Evolutionary conservation across 139 green algal genomes (phyloP).

Genomic region (Deuterostichococcus epilithicus): DNA sequence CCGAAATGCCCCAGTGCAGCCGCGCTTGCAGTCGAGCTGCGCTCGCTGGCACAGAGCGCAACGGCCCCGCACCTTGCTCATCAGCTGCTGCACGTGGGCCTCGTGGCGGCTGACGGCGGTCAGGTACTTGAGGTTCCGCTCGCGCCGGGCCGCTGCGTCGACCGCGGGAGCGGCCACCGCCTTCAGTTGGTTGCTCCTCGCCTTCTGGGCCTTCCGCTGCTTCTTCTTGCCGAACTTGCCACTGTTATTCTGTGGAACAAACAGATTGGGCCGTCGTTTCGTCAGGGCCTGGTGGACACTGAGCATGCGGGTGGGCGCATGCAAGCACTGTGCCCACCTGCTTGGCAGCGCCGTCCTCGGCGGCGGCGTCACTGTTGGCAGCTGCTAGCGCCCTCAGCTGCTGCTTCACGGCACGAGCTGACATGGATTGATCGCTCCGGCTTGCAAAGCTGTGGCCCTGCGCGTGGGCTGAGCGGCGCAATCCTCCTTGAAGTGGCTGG

Average conservation of each 20-base stretch:
- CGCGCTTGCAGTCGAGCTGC: no score
- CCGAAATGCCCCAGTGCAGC: background rate
- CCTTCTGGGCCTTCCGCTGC: no score
- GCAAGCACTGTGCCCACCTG: background rate
- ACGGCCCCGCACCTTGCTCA: background rate
- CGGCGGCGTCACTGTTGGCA: background rate
- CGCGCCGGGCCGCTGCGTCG: constrained; percentile 9
- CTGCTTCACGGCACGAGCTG: background rate
- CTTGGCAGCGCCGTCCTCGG: background rate
- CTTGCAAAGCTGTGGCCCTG: background rate
- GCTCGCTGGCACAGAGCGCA: no score
- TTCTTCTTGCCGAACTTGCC: background rate
- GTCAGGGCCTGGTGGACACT: background rate
- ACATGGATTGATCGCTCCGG: background rate
- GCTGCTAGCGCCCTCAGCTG: background rate
- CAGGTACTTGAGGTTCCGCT: background rate
- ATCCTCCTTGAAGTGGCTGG: background rate
- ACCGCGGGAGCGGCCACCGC: background rate
- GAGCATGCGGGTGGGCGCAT: background rate
- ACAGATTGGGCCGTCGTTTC: background rate
- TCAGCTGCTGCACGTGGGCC: background rate
- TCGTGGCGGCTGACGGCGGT: background rate
- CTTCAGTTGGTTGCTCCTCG: background rate
- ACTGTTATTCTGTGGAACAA: background rate
- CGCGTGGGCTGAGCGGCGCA: background rate